Conservation (phyloP, 768 basidiomycete species). For the Boletus huronensis region DNA sequence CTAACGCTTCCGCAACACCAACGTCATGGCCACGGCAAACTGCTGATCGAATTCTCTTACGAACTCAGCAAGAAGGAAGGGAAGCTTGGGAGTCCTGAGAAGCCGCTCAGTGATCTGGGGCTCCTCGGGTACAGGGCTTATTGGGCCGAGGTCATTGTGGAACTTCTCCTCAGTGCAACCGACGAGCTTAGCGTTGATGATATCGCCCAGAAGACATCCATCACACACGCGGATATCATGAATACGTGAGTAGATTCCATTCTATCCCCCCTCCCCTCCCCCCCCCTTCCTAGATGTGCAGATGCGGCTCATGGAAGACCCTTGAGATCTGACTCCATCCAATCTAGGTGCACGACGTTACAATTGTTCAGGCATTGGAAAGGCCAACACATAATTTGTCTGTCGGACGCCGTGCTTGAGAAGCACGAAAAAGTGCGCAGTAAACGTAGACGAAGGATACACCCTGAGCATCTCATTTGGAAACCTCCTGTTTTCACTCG, state of each 20-base stretch:
- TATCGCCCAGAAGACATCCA: constrained; percentile 91
- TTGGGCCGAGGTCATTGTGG: constrained; percentile 96
- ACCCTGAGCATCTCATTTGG: constrained; percentile 81
- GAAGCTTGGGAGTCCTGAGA: constrained; percentile 96
- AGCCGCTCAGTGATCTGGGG: constrained; percentile 93
- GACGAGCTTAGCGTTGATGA: constrained; percentile 92
- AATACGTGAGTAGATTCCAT: constrained; percentile 75
- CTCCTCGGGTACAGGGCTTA: constrained; percentile 91
- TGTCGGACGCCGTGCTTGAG: constrained; percentile 88
- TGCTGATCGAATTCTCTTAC: constrained; percentile 97
- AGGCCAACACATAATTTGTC: constrained; percentile 87
- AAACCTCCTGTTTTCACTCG: constrained; percentile 93
- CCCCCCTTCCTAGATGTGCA: neutral
- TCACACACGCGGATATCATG: constrained; percentile 95
- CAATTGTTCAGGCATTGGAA: constrained; percentile 97
- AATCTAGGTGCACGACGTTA: constrained; percentile 79
- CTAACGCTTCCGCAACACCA: constrained; percentile 98
- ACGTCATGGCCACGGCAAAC: constrained; percentile 90
- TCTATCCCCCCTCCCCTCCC: neutral
- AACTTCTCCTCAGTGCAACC: constrained; percentile 66
- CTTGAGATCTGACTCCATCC: constrained; percentile 13
- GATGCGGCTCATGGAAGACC: neutral
- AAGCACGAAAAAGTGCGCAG: constrained; percentile 80
- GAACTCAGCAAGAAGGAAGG: constrained; percentile 95
- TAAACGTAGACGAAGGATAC: constrained; percentile 77